Conservation (phyloP, 2,329 filamentous ascomycete species). For the Arthrobotrys entomopaga region DNA sequence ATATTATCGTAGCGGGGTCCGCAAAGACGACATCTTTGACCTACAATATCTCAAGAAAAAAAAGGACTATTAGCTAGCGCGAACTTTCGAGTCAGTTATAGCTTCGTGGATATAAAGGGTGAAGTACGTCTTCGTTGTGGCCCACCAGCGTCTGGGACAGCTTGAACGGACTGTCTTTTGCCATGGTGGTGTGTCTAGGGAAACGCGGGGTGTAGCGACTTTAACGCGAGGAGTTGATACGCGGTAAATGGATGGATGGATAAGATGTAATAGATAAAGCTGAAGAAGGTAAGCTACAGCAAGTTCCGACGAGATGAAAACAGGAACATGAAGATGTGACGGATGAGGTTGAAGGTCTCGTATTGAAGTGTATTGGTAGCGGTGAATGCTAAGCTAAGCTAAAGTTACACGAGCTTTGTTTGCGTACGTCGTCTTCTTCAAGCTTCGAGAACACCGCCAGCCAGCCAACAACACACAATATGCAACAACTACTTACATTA, state of each 20-base stretch:
- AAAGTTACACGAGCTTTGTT: too few relatives aligned
- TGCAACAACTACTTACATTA: too few relatives aligned
- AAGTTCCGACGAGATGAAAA: too few relatives aligned
- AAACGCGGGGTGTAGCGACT: slow-evolving; percentile 8
- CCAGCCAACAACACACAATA: not conserved
- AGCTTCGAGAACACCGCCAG: not conserved
- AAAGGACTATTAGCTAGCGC: not conserved
- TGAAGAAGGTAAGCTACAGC: too few relatives aligned
- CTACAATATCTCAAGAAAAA: slow-evolving; percentile 68
- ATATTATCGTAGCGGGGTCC: slow-evolving; percentile 75
- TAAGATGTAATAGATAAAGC: too few relatives aligned
- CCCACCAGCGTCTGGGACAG: slow-evolving; percentile 88
- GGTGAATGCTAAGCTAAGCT: not conserved
- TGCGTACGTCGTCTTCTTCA: too few relatives aligned
- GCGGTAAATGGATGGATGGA: not conserved
- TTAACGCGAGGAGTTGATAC: not conserved
- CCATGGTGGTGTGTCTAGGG: slow-evolving; percentile 66
- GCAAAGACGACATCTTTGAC: slow-evolving; percentile 88
- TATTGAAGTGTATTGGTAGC: too few relatives aligned
- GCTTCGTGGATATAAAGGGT: too few relatives aligned
- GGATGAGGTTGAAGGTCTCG: too few relatives aligned
- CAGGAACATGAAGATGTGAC: too few relatives aligned
- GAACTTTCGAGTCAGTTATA: too few relatives aligned
- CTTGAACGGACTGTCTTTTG: slow-evolving; percentile 75
- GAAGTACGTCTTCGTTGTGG: slow-evolving; percentile 87